A percentile compares a stretch with the other conserved stretches of the same genome.
These are phyloP conservation scores for Trichophyton rubrum DNA, from an alignment of 2,329 filamentous ascomycete genomes.

Conservation along the genomic window DNA sequence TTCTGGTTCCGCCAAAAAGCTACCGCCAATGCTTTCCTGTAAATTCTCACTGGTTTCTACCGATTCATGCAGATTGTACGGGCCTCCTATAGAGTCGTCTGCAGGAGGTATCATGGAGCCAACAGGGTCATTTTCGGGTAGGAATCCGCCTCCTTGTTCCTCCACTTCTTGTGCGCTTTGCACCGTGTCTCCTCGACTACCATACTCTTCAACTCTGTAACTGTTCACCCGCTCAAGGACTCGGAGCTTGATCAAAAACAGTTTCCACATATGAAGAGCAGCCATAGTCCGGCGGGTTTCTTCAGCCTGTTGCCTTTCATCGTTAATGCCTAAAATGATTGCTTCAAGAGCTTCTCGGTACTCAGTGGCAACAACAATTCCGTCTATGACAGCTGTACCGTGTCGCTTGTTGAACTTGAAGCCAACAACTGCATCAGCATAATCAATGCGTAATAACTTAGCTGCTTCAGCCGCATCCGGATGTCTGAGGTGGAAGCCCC, in stretches of 20 bases:
- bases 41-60: neutral
- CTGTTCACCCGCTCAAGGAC: constrained; percentile 62
- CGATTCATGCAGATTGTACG: neutral
- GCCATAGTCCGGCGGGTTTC: constrained; percentile 41
- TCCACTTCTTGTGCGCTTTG: constrained; percentile 19
- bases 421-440: constrained; percentile 76
- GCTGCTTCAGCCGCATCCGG: constrained; percentile 57
- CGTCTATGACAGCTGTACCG: constrained; percentile 70
- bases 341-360: constrained; percentile 58
- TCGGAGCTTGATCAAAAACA: constrained; percentile 48
- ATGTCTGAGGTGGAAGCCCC: constrained; percentile 46
- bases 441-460: constrained; percentile 65
- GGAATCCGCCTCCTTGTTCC: constrained; percentile 29
- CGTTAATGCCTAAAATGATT: constrained; percentile 54
- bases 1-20: constrained; percentile 14
- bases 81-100: constrained; percentile 8
- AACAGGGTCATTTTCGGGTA: constrained; percentile 22
- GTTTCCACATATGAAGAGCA: constrained; percentile 46
- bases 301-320: constrained; percentile 52
- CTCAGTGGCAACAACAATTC: constrained; percentile 63
- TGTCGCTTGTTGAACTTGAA: constrained; percentile 78
- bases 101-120: constrained; percentile 13
- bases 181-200: constrained; percentile 24
- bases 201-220: constrained; percentile 32
- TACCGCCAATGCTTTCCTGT: constrained; percentile 9